phyloP scores from a whole-genome alignment of 768 basidiomycete genomes.

The Crepidotus variabilis region DNA sequence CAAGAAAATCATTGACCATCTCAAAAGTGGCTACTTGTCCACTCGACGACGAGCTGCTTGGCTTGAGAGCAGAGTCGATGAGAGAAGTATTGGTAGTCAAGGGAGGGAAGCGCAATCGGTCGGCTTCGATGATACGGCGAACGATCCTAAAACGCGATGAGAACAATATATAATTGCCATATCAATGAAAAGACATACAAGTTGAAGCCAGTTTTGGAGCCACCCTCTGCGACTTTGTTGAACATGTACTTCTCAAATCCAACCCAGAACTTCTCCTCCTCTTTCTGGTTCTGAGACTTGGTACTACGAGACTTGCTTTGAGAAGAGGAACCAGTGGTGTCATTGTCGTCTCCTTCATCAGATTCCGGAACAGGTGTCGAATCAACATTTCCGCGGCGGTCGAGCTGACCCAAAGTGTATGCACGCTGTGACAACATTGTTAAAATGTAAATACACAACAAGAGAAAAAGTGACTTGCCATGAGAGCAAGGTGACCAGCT shows the following conservation, averaged over 20 bases:
- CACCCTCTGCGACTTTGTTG: background rate
- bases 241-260: background rate
- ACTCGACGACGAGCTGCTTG: background rate
- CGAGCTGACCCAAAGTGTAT: background rate
- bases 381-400: background rate
- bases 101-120: background rate
- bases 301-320: background rate
- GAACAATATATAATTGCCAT: background rate
- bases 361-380: background rate
- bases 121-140: constrained; percentile 1
- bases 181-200: background rate
- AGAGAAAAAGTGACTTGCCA: background rate
- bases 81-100: background rate
- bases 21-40: background rate
- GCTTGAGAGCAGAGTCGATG: background rate
- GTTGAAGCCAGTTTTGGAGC: background rate
- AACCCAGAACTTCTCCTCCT: background rate
- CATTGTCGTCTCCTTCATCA: background rate
- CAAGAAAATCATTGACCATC: background rate
- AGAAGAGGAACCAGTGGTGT: no score
- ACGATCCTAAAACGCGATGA: background rate
- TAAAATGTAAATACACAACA: background rate
- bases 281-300: background rate
- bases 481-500: background rate
- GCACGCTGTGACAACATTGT: background rate